These are phyloP conservation scores for Lentinula raphanica DNA, from an alignment of 768 basidiomycete genomes.

Conservation along the genomic window DNA sequence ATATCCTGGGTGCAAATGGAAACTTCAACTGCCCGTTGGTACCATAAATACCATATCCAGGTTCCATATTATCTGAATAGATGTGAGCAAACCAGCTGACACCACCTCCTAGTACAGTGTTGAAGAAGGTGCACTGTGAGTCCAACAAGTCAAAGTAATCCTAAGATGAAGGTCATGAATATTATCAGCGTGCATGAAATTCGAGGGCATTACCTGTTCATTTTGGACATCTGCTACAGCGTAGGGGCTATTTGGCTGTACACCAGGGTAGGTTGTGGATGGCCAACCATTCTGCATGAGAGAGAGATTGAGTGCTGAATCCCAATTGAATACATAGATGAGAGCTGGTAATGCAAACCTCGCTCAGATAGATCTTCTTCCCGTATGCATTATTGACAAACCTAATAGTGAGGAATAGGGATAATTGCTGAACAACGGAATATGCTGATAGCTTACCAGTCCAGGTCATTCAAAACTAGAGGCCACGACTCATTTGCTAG, in stretches of 20 bases:
- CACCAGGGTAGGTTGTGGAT: slow-evolving; percentile 52
- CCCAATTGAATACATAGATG: not conserved
- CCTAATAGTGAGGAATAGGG: not conserved
- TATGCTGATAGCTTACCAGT: slow-evolving; percentile 34
- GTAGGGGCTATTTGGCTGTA: slow-evolving; percentile 57
- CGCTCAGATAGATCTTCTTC: slow-evolving; percentile 72
- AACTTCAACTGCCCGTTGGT: not conserved
- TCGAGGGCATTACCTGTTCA: slow-evolving; percentile 43
- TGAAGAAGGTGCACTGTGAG: slow-evolving; percentile 56
- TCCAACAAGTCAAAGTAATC: slow-evolving; percentile 64
- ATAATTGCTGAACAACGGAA: not conserved
- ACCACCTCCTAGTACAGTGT: slow-evolving; percentile 53
- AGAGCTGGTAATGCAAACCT: slow-evolving; percentile 35
- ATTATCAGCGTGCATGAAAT: not conserved
- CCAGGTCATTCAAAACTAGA: slow-evolving; percentile 48
- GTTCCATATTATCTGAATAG: slow-evolving; percentile 56
- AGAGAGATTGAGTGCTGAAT: not conserved
- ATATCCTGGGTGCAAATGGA: slow-evolving; percentile 5
- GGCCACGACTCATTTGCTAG: slow-evolving; percentile 60
- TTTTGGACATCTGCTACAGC: slow-evolving; percentile 61
- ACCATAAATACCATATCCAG: slow-evolving; percentile 32
- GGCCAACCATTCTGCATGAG: slow-evolving; percentile 72
- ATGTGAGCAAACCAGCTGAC: slow-evolving; percentile 83
- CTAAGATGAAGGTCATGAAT: slow-evolving; percentile 23
- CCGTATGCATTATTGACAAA: slow-evolving; percentile 57